Evolutionary conservation across 208 protist genomes (phyloP).

Genomic region (Endotrypanum monterogeii): DNA sequence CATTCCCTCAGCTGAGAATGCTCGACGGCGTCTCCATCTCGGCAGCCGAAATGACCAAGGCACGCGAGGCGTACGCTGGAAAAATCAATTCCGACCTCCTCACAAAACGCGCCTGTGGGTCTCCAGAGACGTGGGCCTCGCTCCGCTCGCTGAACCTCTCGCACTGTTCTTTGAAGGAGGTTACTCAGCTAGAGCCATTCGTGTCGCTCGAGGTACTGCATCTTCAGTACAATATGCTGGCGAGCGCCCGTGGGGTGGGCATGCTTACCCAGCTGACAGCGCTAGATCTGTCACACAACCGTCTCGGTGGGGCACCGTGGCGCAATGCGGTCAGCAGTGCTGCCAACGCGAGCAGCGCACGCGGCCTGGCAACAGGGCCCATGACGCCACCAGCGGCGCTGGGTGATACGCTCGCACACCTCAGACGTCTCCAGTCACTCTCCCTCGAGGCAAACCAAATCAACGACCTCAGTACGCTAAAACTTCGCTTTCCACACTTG

Average conservation of each 20-base stretch:
- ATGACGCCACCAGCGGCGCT: constrained; percentile 27
- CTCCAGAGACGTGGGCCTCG: constrained; percentile 39
- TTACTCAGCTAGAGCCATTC: constrained; percentile 71
- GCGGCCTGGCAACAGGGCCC: not conserved
- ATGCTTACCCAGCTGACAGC: constrained; percentile 57
- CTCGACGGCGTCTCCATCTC: constrained; percentile 78
- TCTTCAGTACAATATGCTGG: constrained; percentile 84
- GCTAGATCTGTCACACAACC: constrained; percentile 87
- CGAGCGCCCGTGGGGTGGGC: constrained; percentile 51
- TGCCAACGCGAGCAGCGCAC: not conserved
- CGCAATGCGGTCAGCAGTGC: constrained; percentile 7
- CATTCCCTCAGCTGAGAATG: constrained; percentile 93
- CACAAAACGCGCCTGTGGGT: constrained; percentile 48
- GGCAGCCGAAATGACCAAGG: constrained; percentile 48
- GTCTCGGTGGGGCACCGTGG: constrained; percentile 36
- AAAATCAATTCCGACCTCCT: constrained; percentile 82
- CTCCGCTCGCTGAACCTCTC: constrained; percentile 76
- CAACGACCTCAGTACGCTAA: constrained; percentile 50
- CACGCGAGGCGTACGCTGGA: constrained; percentile 73
- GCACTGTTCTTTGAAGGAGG: constrained; percentile 74
- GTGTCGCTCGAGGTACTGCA: constrained; percentile 58
- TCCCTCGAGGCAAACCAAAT: constrained; percentile 89
- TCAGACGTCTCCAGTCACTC: constrained; percentile 71
- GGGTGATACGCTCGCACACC: constrained; percentile 49
- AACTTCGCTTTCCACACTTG: constrained; percentile 59